Evolutionary conservation across 2,329 filamentous ascomycete species (phyloP).

Genomic region (Orbilia blumenaviensis): DNA sequence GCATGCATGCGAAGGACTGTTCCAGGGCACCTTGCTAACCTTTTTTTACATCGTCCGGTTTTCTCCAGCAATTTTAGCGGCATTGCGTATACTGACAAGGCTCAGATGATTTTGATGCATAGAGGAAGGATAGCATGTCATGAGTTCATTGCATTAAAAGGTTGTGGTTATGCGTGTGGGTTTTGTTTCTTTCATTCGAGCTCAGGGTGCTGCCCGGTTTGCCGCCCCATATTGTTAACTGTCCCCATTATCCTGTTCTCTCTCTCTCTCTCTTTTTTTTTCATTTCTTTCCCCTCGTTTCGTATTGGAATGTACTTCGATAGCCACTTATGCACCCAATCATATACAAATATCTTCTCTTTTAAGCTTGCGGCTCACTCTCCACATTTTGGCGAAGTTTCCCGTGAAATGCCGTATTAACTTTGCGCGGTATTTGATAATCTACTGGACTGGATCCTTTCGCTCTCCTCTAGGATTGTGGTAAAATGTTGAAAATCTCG

Average conservation of each 20-base stretch:
- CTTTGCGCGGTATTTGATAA: slow-evolving; percentile 38
- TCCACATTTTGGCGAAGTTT: slow-evolving; percentile 9
- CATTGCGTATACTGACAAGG: slow-evolving; percentile 45
- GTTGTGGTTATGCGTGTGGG: slow-evolving; percentile 32
- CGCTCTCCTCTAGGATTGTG: slow-evolving; percentile 25
- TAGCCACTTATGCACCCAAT: slow-evolving; percentile 24
- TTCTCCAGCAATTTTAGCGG: slow-evolving; percentile 45
- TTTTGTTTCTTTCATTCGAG: slow-evolving; percentile 21
- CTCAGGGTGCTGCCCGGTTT: slow-evolving; percentile 16
- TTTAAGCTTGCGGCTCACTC: slow-evolving; percentile 10
- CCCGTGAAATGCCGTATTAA: slow-evolving; percentile 28
- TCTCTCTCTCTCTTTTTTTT: slow-evolving; percentile 14
- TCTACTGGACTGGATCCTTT: slow-evolving; percentile 47
- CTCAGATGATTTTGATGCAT: slow-evolving; percentile 29
- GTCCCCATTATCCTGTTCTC: no score
- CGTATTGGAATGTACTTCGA: slow-evolving; percentile 43
- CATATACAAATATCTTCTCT: slow-evolving; percentile 34
- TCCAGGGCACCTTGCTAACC: slow-evolving; percentile 5
- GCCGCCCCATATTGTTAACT: background rate
- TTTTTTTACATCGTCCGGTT: slow-evolving; percentile 32
- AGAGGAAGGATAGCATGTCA: slow-evolving; percentile 30
- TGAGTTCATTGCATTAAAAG: slow-evolving; percentile 38
- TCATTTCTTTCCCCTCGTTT: slow-evolving; percentile 13
- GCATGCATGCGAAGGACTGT: slow-evolving; percentile 27
- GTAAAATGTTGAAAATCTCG: slow-evolving; percentile 42